Conservation (phyloP, 1,284 basidiomycete species). For the Gymnopus androsaceus region DNA sequence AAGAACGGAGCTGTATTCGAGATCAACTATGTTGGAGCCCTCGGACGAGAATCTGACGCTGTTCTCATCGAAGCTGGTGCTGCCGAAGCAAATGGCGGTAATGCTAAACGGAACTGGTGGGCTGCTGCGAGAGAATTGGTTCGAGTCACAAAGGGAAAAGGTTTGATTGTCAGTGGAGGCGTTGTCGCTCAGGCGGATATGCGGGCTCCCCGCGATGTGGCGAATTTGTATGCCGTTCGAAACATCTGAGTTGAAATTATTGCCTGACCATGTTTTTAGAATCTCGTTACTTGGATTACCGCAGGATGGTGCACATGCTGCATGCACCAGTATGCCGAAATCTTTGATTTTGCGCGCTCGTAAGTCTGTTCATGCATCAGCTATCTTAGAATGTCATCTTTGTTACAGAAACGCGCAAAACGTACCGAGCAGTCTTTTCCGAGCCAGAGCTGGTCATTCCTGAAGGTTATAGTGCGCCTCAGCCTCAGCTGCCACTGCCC, state of each 20-base stretch:
- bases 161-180: conserved; percentile 68
- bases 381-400: neutral
- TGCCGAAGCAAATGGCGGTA: conserved; percentile 48
- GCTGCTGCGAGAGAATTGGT: conserved; percentile 71
- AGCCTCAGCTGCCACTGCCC: neutral
- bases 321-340: conserved; percentile 61
- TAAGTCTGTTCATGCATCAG: conserved; percentile 38
- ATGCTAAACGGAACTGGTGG: conserved; percentile 81
- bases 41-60: conserved; percentile 59
- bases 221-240: conserved; percentile 61
- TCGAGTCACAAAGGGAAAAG: conserved; percentile 77
- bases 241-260: neutral
- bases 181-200: conserved; percentile 58
- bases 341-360: conserved; percentile 72
- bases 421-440: conserved; percentile 72
- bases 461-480: conserved; percentile 10
- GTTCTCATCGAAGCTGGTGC: conserved; percentile 46
- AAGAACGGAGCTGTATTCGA: conserved; percentile 86
- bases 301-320: conserved; percentile 65
- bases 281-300: conserved; percentile 66
- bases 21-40: conserved; percentile 72
- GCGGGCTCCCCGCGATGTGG: conserved; percentile 68
- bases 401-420: conserved; percentile 45
- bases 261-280: conserved; percentile 35
- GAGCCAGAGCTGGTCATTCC: conserved; percentile 68